Base-by-base conservation (phyloP, 2,329 filamentous ascomycete genomes). In the Lasiodiplodia gonubiensis region DNA sequence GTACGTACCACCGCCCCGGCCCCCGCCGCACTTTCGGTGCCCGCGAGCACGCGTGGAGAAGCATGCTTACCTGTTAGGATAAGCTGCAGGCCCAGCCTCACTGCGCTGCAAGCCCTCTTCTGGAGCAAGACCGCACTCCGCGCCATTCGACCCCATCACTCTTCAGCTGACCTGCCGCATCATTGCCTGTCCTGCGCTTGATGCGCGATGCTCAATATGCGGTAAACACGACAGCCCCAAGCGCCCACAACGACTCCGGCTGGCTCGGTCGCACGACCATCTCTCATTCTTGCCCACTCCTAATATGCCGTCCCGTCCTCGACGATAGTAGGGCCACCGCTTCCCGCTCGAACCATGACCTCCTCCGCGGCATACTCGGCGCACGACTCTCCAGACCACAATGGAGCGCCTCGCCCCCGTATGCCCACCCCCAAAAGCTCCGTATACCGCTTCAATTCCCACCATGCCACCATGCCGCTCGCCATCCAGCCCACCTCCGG, bases 401-500 rank as follows among this genome's bases (percentile, higher is more conserved):
- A 64, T 68, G 59, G 67, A 59, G 60, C 23, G 37, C 30, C 67
- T 37, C 67, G 54, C 55, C 54, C 55, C 35, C 30, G 52, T 37
- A 35, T 64, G 30, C 64, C 68, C 21, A 63, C 63, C n/a, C 46
- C 52, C 35, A 64, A 64, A 53, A 49, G 18, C 48, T 64, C 66
- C 37, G 63, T 67, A 52, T 51, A 57, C 59, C 65, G 53, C 37
- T 46, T 67, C 55, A 54, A 51, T 46, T 27, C 61, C 21, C 46
- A 60, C n/a, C 49, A 66, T 48, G 37, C 64, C 52, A 46, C 42
- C 42, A 14, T 54, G 30, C 51, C 53, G 42, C 67, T 66, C 65
- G 39, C 67, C 54, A 33, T 66, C 66, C 51, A 66, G 30, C 57
- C 66, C 12, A 46, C 67, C 33, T 67, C 64, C 27, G 74, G 77